Conservation (phyloP, 2,329 filamentous ascomycete genomes). For the Elsinoe ampelina region DNA sequence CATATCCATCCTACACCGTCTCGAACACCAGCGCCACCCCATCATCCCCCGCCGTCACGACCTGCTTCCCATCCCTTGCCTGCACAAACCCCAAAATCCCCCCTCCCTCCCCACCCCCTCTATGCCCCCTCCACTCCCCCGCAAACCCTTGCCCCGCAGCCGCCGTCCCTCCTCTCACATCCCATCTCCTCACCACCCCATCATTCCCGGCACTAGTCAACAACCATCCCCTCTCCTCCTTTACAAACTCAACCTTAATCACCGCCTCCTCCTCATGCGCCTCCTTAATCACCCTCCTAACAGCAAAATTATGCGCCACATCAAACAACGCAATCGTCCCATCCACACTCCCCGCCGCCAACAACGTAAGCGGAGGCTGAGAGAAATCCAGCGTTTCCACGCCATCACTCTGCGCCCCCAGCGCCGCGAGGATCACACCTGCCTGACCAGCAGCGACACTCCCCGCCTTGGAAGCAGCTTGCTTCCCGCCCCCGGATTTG, state of each 20-base stretch:
- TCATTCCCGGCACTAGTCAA: conserved; percentile 88
- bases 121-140: conserved; percentile 84
- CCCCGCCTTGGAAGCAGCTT: conserved; percentile 31
- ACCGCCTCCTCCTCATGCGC: conserved; percentile 85
- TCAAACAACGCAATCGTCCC: conserved; percentile 77
- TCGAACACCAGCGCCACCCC: conserved; percentile 60
- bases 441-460: conserved; percentile 43
- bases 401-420: conserved; percentile 69
- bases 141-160: conserved; percentile 60
- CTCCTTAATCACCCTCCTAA: conserved; percentile 70
- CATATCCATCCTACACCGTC: conserved; percentile 13
- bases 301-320: conserved; percentile 72
- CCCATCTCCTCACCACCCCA: conserved; percentile 83
- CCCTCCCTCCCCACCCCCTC: conserved; percentile 74
- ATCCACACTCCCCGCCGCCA: conserved; percentile 56
- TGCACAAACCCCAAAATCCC: conserved; percentile 89
- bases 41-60: conserved; percentile 90
- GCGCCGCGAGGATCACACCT: conserved; percentile 68
- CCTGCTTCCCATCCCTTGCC: conserved; percentile 57
- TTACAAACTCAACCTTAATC: conserved; percentile 84
- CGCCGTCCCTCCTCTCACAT: conserved; percentile 59
- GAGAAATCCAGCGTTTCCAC: conserved; percentile 68
- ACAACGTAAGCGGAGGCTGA: conserved; percentile 49
- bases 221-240: conserved; percentile 46
- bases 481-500: conserved; percentile 40